A percentile compares a stretch with the other conserved stretches of the same genome.
Conservation (phyloP, 2,329 filamentous ascomycete genomes). For the Beauveria rudraprayagi region DNA sequence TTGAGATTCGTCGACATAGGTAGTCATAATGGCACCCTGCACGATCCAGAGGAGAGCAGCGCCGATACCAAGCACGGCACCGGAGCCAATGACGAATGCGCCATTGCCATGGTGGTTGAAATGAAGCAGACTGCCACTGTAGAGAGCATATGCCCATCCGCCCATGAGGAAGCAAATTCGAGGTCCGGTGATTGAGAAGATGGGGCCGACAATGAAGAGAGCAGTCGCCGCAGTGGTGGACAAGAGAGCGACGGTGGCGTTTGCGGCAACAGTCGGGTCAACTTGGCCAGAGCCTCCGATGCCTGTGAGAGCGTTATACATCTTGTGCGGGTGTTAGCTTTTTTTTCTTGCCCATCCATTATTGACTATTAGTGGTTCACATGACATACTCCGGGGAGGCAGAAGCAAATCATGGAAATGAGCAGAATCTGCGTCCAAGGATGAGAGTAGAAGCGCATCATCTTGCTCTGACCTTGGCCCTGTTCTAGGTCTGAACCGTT, state of each 20-base stretch:
- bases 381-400: constrained; percentile 33
- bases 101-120: constrained; percentile 33
- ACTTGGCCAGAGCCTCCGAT: constrained; percentile 39
- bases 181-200: constrained; percentile 35
- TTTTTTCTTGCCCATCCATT: neutral
- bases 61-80: constrained; percentile 37
- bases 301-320: constrained; percentile 39
- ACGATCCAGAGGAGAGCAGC: constrained; percentile 38
- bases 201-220: constrained; percentile 35
- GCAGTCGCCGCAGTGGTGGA: constrained; percentile 34
- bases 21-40: constrained; percentile 41
- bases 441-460: constrained; percentile 28
- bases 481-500: constrained; percentile 1
- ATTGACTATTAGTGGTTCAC: neutral
- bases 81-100: constrained; percentile 35
- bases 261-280: constrained; percentile 35
- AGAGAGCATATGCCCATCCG: constrained; percentile 38
- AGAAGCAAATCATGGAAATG: constrained; percentile 42
- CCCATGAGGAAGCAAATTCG: constrained; percentile 34
- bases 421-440: constrained; percentile 40
- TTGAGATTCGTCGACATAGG: constrained; percentile 33
- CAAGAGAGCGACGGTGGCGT: constrained; percentile 36
- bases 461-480: constrained; percentile 14
- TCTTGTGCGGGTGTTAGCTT: constrained; percentile 20
- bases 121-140: constrained; percentile 34